Evolutionary conservation across 345 rosid species (phyloP).

Genomic region (Eutrema heterophyllum): DNA sequence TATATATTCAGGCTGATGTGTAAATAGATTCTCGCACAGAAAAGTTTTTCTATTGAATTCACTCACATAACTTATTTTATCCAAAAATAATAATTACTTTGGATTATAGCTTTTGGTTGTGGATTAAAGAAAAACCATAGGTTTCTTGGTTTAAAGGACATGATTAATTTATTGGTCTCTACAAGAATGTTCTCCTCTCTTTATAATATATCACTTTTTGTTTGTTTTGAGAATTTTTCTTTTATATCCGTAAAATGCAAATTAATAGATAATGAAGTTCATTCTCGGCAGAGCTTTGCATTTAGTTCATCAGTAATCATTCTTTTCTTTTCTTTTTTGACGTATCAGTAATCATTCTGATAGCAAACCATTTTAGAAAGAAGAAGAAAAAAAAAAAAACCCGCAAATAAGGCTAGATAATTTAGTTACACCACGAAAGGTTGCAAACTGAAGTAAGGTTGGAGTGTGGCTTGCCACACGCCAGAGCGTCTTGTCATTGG

Average conservation of each 20-base stretch:
- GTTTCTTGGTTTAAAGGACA: slow-evolving; percentile 12
- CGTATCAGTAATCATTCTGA: too few species aligned
- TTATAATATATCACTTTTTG: background rate
- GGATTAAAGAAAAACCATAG: slow-evolving; percentile 5
- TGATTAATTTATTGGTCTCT: background rate
- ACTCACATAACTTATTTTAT: background rate
- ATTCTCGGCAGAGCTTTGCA: too few species aligned
- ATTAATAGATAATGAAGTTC: too few species aligned
- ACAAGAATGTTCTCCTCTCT: slow-evolving; percentile 1
- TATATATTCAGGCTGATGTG: slow-evolving; percentile 29
- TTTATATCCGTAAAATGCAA: background rate
- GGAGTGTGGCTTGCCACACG: slow-evolving; percentile 19
- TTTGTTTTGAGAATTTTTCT: background rate
- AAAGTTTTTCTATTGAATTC: background rate
- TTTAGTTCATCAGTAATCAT: too few species aligned
- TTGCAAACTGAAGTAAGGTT: background rate
- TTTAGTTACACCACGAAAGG: background rate
- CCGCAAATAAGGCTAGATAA: background rate
- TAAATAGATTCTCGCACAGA: slow-evolving; percentile 16
- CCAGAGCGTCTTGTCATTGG: slow-evolving; percentile 13
- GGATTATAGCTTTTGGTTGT: background rate
- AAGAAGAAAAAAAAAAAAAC: background rate
- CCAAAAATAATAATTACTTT: background rate
- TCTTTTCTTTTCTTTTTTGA: too few species aligned
- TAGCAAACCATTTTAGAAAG: too few species aligned